These are phyloP conservation scores for Isochrysis galbana DNA, from an alignment of 78 protist species.

Conservation along the genomic window DNA sequence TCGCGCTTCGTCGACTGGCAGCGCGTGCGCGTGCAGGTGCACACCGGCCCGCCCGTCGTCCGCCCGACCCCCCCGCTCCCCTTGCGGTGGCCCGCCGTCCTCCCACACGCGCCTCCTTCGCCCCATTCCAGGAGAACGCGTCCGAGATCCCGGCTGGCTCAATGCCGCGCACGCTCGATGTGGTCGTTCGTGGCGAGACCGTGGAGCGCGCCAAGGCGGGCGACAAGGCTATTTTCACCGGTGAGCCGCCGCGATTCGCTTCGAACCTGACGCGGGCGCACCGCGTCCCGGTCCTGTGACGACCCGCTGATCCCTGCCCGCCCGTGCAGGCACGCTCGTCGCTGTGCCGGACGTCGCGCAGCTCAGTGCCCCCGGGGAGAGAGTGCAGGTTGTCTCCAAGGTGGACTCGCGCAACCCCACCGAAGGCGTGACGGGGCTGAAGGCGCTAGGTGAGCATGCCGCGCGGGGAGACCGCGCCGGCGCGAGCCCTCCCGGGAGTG, in stretches of 20 bases:
- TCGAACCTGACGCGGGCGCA: no score
- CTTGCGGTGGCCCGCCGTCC: no score
- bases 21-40: slow-evolving; percentile 77
- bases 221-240: slow-evolving; percentile 81
- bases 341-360: slow-evolving; percentile 94
- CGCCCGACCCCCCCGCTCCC: no score
- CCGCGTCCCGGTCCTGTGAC: no score
- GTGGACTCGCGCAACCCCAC: background rate
- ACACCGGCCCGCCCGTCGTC: no score
- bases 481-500: no score
- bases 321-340: slow-evolving; percentile 94
- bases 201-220: slow-evolving; percentile 97
- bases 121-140: slow-evolving; percentile 68
- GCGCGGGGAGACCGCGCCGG: no score
- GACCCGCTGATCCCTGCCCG: no score
- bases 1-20: slow-evolving; percentile 95
- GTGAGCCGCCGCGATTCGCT: no score
- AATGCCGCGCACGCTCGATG: slow-evolving; percentile 89
- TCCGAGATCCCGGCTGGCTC: slow-evolving; percentile 86
- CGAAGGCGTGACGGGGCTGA: slow-evolving; percentile 45
- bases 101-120: no score
- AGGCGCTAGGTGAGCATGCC: no score
- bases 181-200: slow-evolving; percentile 75
- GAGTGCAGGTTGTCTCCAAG: background rate
- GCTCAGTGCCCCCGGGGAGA: slow-evolving; percentile 17